A percentile compares a stretch with the other conserved stretches of the same genome.
Evolutionary conservation across 371 early-diverging fungal genomes (phyloP).

Genomic region (Smittium culicis): DNA sequence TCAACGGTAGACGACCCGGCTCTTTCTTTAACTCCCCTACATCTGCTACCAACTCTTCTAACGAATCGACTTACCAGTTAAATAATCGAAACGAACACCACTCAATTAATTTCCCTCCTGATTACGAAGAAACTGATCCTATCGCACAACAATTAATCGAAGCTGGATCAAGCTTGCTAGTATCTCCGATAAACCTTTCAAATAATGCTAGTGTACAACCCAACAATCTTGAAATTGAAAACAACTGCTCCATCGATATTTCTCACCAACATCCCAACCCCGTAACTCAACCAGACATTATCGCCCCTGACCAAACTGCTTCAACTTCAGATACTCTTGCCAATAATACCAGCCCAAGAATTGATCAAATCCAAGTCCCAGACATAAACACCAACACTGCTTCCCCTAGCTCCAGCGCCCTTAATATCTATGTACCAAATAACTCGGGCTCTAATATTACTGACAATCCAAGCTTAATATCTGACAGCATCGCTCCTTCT

Average conservation of each 20-base stretch:
- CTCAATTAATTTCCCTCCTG: constrained; percentile 18
- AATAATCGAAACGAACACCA: constrained; percentile 9
- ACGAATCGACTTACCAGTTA: constrained; percentile 8
- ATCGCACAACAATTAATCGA: constrained; percentile 28
- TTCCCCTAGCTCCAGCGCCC: too few relatives aligned
- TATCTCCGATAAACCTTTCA: neutral
- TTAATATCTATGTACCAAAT: too few relatives aligned
- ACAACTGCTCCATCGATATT: neutral
- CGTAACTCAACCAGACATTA: neutral
- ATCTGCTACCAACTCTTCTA: constrained; percentile 8
- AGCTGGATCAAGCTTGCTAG: constrained; percentile 15
- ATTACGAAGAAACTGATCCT: constrained; percentile 27
- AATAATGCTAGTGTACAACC: neutral
- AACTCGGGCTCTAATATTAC: too few relatives aligned
- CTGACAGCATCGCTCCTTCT: neutral
- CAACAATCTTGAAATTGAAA: neutral
- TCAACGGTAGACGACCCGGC: constrained; percentile 2
- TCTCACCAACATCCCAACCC: neutral
- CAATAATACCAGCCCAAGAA: too few relatives aligned
- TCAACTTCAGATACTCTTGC: neutral
- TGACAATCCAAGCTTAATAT: too few relatives aligned
- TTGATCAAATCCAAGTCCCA: too few relatives aligned
- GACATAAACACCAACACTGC: too few relatives aligned
- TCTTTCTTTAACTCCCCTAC: constrained; percentile 1
- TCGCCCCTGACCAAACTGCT: neutral